A percentile compares a stretch with the other conserved stretches of the same genome.
phyloP scores from a whole-genome alignment of 2,329 filamentous ascomycete species.

The Aureobasidium sp. region DNA sequence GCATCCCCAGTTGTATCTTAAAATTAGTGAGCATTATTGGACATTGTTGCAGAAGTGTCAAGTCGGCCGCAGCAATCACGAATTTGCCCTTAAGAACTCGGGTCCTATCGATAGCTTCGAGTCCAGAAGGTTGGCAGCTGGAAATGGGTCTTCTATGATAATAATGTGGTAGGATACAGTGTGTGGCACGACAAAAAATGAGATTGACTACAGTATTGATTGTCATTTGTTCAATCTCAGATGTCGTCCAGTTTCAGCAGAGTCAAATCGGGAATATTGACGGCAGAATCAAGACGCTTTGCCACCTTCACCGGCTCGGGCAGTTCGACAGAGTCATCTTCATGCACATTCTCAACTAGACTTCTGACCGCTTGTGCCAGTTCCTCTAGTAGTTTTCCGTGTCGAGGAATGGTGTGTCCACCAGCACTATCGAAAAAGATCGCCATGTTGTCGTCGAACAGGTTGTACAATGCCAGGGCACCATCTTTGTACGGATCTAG shows the following conservation, averaged over 20 bases:
- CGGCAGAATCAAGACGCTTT: neutral
- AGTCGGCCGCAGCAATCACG: too few relatives aligned
- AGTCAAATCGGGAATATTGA: neutral
- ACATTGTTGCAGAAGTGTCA: too few relatives aligned
- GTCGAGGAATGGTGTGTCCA: constrained; percentile 1
- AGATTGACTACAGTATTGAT: too few relatives aligned
- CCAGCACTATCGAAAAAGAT: constrained; percentile 5
- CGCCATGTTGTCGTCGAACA: constrained; percentile 8
- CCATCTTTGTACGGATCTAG: constrained; percentile 5
- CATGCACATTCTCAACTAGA: neutral
- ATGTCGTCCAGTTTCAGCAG: neutral
- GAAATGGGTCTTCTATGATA: too few relatives aligned
- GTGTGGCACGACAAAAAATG: too few relatives aligned
- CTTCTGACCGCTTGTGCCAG: neutral
- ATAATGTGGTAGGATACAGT: too few relatives aligned
- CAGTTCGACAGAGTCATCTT: neutral
- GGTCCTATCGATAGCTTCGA: too few relatives aligned
- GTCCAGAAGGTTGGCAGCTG: too few relatives aligned
- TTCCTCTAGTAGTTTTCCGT: constrained; percentile 2
- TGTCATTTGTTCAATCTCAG: too few relatives aligned
- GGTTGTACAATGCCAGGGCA: constrained; percentile 6
- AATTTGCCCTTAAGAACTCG: too few relatives aligned
- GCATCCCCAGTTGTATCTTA: too few relatives aligned
- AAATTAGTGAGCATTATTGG: too few relatives aligned
- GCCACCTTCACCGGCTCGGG: neutral